Conservation (phyloP, 257 asterid species). For the Coffea canephora region DNA sequence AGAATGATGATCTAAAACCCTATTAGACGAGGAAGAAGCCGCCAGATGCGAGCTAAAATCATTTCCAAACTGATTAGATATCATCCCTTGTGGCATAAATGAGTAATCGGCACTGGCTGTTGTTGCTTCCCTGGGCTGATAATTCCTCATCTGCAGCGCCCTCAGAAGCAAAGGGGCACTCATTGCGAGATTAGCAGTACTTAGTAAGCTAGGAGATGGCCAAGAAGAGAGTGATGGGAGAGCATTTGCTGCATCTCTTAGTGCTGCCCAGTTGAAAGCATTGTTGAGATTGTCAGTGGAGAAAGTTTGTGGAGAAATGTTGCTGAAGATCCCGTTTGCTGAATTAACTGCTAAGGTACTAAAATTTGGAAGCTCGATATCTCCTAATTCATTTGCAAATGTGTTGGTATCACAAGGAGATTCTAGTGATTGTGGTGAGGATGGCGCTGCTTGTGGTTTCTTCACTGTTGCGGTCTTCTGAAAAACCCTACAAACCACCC, state of each 20-base stretch:
- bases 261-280: constrained; percentile 36
- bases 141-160: constrained; percentile 60
- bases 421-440: constrained; percentile 59
- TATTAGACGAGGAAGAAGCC: constrained; percentile 40
- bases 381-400: constrained; percentile 46
- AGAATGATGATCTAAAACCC: constrained; percentile 36
- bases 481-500: constrained; percentile 85
- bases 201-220: constrained; percentile 41
- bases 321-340: constrained; percentile 23
- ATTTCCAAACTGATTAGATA: constrained; percentile 30
- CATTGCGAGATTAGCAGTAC: constrained; percentile 39
- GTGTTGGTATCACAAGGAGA: constrained; percentile 49
- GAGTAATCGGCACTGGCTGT: constrained; percentile 16
- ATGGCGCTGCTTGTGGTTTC: constrained; percentile 48
- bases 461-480: constrained; percentile 58
- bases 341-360: constrained; percentile 19
- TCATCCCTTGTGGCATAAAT: constrained; percentile 27
- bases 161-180: constrained; percentile 57
- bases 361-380: constrained; percentile 48
- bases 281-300: constrained; percentile 7
- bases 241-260: constrained; percentile 30
- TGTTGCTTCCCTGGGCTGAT: constrained; percentile 18
- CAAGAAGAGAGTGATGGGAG: constrained; percentile 44
- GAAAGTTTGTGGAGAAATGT: constrained; percentile 33
- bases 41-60: constrained; percentile 28